Evolutionary conservation across 2,329 filamentous ascomycete species (phyloP).

Genomic region (Corniculantispora saksenae): DNA sequence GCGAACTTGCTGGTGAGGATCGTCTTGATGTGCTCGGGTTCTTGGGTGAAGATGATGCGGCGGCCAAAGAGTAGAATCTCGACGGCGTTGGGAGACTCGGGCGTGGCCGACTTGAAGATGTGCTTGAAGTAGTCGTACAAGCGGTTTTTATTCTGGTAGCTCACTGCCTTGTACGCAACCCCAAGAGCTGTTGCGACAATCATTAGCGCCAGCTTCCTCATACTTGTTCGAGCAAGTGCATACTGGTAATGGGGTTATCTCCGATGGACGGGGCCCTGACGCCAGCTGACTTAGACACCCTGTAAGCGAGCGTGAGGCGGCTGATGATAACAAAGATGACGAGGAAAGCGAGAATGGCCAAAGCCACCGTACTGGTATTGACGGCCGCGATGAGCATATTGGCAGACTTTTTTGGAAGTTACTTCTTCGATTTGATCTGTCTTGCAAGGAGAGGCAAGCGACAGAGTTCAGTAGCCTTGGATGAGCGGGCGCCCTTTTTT

Average conservation of each 20-base stretch:
- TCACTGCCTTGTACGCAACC: background rate
- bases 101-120: constrained; percentile 31
- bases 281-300: constrained; percentile 10
- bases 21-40: constrained; percentile 59
- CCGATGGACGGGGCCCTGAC: constrained; percentile 7
- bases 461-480: background rate
- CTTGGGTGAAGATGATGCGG: constrained; percentile 48
- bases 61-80: constrained; percentile 37
- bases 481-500: constrained; percentile 6
- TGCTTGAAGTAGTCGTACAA: constrained; percentile 34
- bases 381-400: constrained; percentile 7
- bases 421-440: background rate
- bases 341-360: constrained; percentile 1
- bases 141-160: constrained; percentile 27
- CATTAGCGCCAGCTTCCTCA: background rate
- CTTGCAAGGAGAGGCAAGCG: background rate
- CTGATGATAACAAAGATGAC: background rate
- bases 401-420: background rate
- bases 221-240: background rate
- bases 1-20: constrained; percentile 58
- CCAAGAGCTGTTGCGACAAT: background rate
- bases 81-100: constrained; percentile 37
- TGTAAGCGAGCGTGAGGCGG: background rate
- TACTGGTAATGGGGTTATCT: constrained; percentile 12
- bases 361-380: constrained; percentile 1